phyloP scores from a whole-genome alignment of 257 asterid species.

The Anisodus tanguticus region DNA sequence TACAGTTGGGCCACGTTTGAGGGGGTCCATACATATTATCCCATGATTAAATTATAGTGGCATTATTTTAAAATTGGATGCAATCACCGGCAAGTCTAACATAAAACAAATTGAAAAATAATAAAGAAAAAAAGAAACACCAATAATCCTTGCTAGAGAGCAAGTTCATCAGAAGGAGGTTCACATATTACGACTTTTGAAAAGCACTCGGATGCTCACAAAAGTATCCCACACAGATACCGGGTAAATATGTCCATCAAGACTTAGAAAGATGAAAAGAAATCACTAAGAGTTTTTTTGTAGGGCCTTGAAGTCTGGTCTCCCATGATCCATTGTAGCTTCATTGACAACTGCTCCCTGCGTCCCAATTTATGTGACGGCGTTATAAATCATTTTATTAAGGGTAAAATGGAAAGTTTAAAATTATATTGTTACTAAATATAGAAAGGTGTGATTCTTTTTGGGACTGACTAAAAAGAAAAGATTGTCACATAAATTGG shows the following conservation, averaged over 20 bases:
- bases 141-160: background rate
- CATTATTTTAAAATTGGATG: background rate
- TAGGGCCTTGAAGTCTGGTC: background rate
- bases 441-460: too few species aligned
- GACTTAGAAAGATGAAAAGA: background rate
- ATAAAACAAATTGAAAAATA: background rate
- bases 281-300: background rate
- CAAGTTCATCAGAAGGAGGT: background rate
- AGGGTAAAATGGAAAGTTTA: too few species aligned
- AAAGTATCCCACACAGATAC: background rate
- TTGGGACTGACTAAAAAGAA: too few species aligned
- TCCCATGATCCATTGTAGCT: slow-evolving; percentile 18
- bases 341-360: background rate
- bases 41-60: background rate
- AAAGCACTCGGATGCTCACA: background rate
- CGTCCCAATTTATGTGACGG: too few species aligned
- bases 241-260: background rate
- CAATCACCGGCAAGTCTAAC: background rate
- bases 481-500: too few species aligned
- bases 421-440: too few species aligned
- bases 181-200: background rate
- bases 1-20: background rate
- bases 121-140: background rate
- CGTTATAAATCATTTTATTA: too few species aligned
- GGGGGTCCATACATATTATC: background rate